Evolutionary conservation across 352 stramenopile species (phyloP).

Genomic region (Phytophthora syringae): DNA sequence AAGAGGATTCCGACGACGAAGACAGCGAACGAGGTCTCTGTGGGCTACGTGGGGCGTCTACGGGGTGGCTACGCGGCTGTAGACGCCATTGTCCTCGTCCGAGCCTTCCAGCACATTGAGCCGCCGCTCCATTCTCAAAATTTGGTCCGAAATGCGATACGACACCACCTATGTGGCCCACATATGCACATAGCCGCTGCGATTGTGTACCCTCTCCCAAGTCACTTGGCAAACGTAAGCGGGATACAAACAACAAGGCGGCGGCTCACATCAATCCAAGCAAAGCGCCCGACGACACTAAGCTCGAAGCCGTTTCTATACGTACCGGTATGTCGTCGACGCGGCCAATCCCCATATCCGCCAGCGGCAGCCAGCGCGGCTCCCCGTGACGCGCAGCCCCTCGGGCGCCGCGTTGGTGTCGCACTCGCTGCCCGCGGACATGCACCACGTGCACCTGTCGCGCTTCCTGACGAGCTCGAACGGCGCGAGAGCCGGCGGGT

Average conservation of each 20-base stretch:
- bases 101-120: constrained; percentile 27
- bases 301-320: too few species aligned
- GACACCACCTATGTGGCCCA: neutral
- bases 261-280: constrained; percentile 10
- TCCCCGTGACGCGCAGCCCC: constrained; percentile 39
- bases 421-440: constrained; percentile 70
- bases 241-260: neutral
- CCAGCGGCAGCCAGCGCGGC: constrained; percentile 49
- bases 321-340: constrained; percentile 43
- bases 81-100: constrained; percentile 9
- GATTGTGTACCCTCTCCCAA: constrained; percentile 15
- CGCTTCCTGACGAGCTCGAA: constrained; percentile 39
- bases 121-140: constrained; percentile 16
- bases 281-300: constrained; percentile 11
- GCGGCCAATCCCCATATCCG: constrained; percentile 61
- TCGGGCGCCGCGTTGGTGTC: constrained; percentile 38
- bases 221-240: constrained; percentile 7
- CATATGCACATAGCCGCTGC: neutral
- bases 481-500: constrained; percentile 28
- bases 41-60: neutral
- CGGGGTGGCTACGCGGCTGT: constrained; percentile 18
- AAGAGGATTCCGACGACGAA: constrained; percentile 31
- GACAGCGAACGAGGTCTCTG: constrained; percentile 5
- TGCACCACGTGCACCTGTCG: constrained; percentile 47
- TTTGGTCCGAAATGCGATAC: neutral